These are phyloP conservation scores for Elaeagnus macrophylla DNA, from an alignment of 306 rosid genomes.

Conservation along the genomic window DNA sequence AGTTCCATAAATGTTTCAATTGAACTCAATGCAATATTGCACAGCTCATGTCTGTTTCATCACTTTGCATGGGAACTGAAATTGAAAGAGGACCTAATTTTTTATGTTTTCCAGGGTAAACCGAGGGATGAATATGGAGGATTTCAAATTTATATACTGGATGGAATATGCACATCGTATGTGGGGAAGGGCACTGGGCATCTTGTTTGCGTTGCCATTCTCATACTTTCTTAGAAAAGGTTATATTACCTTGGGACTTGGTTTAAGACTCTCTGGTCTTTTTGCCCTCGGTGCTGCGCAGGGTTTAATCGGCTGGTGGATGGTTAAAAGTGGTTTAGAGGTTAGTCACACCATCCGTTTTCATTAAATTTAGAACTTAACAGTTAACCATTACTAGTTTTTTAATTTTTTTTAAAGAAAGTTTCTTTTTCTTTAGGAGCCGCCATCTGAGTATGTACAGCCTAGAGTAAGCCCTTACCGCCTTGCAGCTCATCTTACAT, in stretches of 20 bases:
- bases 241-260: constrained; percentile 69
- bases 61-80: not conserved
- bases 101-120: constrained; percentile 27
- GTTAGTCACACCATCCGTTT: constrained; percentile 23
- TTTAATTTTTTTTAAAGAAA: no score
- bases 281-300: constrained; percentile 83
- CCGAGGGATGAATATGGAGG: constrained; percentile 35
- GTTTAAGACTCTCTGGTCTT: constrained; percentile 58
- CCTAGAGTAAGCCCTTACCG: constrained; percentile 98
- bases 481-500: constrained; percentile 90
- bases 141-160: constrained; percentile 45
- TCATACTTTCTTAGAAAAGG: constrained; percentile 81
- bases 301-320: constrained; percentile 95
- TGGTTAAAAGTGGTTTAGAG: constrained; percentile 85
- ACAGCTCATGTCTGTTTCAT: no score
- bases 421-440: constrained; percentile 49
- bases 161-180: constrained; percentile 86
- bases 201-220: constrained; percentile 81
- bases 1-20: no score
- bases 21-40: no score
- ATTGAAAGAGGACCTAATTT: constrained; percentile 6
- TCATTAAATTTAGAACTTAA: constrained; percentile 19
- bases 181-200: constrained; percentile 90
- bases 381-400: not conserved
- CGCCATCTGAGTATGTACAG: constrained; percentile 68